Evolutionary conservation across 768 basidiomycete genomes (phyloP).

Genomic region (Tylopilus balloui): DNA sequence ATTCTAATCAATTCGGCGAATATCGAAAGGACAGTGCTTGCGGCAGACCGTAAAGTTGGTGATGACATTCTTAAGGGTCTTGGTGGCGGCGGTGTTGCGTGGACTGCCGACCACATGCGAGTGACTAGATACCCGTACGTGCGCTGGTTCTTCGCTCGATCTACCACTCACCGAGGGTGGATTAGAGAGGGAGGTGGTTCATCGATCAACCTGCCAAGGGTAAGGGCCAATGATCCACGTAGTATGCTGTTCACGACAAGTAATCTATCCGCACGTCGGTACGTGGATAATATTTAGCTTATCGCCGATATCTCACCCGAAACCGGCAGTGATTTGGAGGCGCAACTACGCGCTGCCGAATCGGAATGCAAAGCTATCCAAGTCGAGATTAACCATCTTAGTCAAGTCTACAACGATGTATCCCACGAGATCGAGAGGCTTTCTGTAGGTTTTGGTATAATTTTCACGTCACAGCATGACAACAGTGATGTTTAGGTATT

Average conservation of each 20-base stretch:
- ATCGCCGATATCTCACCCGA: background rate
- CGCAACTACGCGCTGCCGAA: slow-evolving; percentile 38
- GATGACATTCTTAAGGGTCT: slow-evolving; percentile 46
- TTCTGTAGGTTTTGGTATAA: slow-evolving; percentile 28
- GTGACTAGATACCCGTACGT: slow-evolving; percentile 65
- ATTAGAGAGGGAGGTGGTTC: slow-evolving; percentile 65
- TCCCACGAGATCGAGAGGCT: slow-evolving; percentile 31
- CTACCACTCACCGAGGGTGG: background rate
- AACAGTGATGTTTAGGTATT: slow-evolving; percentile 8
- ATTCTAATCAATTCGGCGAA: slow-evolving; percentile 69
- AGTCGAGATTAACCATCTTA: slow-evolving; percentile 26
- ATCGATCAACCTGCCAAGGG: slow-evolving; percentile 37
- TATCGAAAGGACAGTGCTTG: slow-evolving; percentile 73
- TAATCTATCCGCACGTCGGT: slow-evolving; percentile 50
- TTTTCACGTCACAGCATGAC: background rate
- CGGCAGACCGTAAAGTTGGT: slow-evolving; percentile 57
- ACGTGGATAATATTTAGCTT: slow-evolving; percentile 13
- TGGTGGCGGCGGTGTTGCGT: slow-evolving; percentile 51
- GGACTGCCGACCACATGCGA: slow-evolving; percentile 57
- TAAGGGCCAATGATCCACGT: slow-evolving; percentile 33
- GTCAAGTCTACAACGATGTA: slow-evolving; percentile 27
- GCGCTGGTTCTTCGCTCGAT: background rate
- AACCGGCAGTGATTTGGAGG: slow-evolving; percentile 43
- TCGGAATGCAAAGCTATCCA: slow-evolving; percentile 31
- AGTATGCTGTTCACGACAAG: slow-evolving; percentile 51